phyloP scores from a whole-genome alignment of 768 basidiomycete genomes.

The Dendrothele bispora region DNA sequence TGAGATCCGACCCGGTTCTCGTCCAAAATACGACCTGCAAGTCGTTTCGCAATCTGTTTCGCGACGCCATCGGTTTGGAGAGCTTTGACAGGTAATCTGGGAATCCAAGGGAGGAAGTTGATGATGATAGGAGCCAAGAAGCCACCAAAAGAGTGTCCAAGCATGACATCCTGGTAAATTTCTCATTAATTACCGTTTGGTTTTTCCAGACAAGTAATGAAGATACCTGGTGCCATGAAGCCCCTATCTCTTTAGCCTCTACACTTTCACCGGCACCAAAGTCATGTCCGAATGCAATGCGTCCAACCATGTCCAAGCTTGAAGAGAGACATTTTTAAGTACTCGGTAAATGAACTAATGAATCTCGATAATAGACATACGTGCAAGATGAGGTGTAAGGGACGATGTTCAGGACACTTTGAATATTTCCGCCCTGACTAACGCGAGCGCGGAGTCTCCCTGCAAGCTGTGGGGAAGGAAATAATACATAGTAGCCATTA shows the following conservation, averaged over 20 bases:
- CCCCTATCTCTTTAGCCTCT: constrained; percentile 23
- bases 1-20: constrained; percentile 10
- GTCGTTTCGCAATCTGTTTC: constrained; percentile 20
- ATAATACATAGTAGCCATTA: no score
- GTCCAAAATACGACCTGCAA: constrained; percentile 23
- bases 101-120: constrained; percentile 25
- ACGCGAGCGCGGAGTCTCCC: no score
- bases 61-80: constrained; percentile 24
- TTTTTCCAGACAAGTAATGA: no score
- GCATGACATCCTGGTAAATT: constrained; percentile 19
- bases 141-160: constrained; percentile 16
- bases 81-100: constrained; percentile 19
- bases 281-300: constrained; percentile 42
- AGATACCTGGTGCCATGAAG: constrained; percentile 23
- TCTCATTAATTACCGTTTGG: no score
- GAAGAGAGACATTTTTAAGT: constrained; percentile 2
- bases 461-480: no score
- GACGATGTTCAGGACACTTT: background rate
- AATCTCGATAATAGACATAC: constrained; percentile 1
- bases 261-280: constrained; percentile 21
- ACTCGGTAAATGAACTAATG: background rate
- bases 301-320: constrained; percentile 30
- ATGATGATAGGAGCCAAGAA: constrained; percentile 29
- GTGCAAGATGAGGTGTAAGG: constrained; percentile 10
- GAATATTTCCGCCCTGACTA: no score